These are phyloP conservation scores for Boletus tylopilopsis DNA, from an alignment of 768 basidiomycete genomes.

Conservation along the genomic window DNA sequence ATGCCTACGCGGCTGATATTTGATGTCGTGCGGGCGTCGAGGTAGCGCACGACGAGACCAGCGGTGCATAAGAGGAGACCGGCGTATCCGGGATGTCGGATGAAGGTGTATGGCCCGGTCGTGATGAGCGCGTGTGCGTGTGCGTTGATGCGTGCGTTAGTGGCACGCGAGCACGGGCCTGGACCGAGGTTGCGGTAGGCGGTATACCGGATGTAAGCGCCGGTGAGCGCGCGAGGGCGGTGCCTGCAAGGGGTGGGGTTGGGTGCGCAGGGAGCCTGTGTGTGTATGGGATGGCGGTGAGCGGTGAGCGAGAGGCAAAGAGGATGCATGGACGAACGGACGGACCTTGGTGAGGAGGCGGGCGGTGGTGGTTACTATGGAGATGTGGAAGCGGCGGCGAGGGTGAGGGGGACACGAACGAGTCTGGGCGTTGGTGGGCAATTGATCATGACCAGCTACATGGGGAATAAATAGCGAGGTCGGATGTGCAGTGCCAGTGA, in stretches of 20 bases:
- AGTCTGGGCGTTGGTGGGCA: too few species aligned
- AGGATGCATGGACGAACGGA: neutral
- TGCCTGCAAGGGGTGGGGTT: constrained; percentile 28
- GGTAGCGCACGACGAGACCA: constrained; percentile 13
- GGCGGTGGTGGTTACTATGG: constrained; percentile 40
- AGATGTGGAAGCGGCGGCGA: constrained; percentile 43
- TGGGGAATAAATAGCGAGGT: too few species aligned
- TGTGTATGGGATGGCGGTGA: too few species aligned
- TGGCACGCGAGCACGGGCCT: constrained; percentile 1
- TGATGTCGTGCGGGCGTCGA: neutral
- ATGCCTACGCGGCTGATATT: constrained; percentile 33
- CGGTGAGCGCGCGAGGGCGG: constrained; percentile 35
- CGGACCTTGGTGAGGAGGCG: constrained; percentile 20
- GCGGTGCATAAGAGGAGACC: constrained; percentile 31
- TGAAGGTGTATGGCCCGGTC: constrained; percentile 23
- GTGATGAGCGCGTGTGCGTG: constrained; percentile 26
- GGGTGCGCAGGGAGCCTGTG: too few species aligned
- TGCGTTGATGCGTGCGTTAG: too few species aligned
- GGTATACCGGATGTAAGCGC: constrained; percentile 38
- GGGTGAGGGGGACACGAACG: constrained; percentile 41
- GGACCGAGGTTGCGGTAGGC: constrained; percentile 9
- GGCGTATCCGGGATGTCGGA: constrained; percentile 30
- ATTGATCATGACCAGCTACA: too few species aligned
- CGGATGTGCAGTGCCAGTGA: too few species aligned
- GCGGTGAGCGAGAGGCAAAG: neutral